Base-by-base conservation (phyloP, 2,329 filamentous ascomycete genomes). In the Boeremia exigua region DNA sequence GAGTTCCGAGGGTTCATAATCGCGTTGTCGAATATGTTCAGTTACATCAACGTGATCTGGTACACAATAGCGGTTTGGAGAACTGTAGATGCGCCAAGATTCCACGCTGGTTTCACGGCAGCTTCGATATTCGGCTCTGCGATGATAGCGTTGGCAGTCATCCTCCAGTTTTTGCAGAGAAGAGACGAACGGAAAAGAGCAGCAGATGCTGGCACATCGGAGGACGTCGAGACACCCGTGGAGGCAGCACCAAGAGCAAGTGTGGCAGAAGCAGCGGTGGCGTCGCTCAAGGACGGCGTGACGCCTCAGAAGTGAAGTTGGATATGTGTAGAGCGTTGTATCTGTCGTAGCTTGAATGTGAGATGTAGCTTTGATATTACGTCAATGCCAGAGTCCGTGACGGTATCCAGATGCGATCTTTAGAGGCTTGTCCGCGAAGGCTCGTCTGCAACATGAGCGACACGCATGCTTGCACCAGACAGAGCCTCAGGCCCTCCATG, bases 1-100 rank as follows among this genome's bases (percentile, higher is more conserved):
- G 67, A 70, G 40, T 65, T 70, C 59, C 54, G 65, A 5, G 67
- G 67, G 0, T 66, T 68, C 33, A 54, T 64, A 3, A 70, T 70
- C 19, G 65, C 67, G 9, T 48, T 50, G 1, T 64, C 59, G 4
- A 66, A 69, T 29, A 69, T 67, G 66, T 67, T 68, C 39, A 61
- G 58, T 28, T 66, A 59, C 30, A 66, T 63, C 42, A 64, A 62
- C 53, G 33, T 53, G 9, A 63, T 66, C 10, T 66, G 61, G 65
- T 66, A 58, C 34, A 52, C 58, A 8, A 56, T 57, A 17, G 63
- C 62, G 1, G 61, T 68, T 0, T 69, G 65, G 66, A 58, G 66
- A 38, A 69, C 65, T 5, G 40, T 49, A 4, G 61, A 64, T 34
- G 65, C 58, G 28, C 66, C 63, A 10, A 49, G 60, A 7, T 69